Evolutionary conservation across 2,329 filamentous ascomycete species (phyloP).

Genomic region (Ophiostoma populinum): DNA sequence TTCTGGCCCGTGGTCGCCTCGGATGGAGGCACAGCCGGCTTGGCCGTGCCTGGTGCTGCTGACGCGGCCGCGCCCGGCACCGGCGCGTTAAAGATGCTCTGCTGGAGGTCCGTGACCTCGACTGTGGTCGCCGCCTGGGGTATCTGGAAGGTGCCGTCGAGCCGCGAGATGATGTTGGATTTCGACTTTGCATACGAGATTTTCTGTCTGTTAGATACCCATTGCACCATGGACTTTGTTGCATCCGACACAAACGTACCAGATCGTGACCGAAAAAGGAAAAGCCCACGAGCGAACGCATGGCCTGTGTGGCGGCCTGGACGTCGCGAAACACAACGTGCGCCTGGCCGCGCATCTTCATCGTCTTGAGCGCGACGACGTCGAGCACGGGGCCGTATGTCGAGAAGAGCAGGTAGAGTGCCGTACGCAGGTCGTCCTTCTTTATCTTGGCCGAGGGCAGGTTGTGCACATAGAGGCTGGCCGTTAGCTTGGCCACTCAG

Average conservation of each 20-base stretch:
- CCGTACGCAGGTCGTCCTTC: constrained; percentile 72
- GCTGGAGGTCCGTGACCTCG: constrained; percentile 56
- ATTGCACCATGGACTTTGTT: too few species aligned
- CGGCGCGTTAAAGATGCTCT: constrained; percentile 62
- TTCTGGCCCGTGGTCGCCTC: constrained; percentile 39
- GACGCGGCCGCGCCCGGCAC: constrained; percentile 24
- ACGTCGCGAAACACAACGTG: constrained; percentile 83
- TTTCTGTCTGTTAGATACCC: constrained; percentile 36
- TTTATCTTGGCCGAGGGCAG: constrained; percentile 73
- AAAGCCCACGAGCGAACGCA: constrained; percentile 75
- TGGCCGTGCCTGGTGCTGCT: constrained; percentile 11
- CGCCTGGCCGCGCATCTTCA: constrained; percentile 89
- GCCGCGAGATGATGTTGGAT: constrained; percentile 73
- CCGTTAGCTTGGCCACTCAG: neutral
- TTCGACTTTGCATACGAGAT: constrained; percentile 83
- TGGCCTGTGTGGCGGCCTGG: constrained; percentile 81
- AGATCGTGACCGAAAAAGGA: constrained; percentile 73
- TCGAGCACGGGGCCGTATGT: constrained; percentile 89
- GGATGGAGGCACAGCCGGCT: neutral
- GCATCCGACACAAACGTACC: constrained; percentile 33
- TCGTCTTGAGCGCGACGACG: constrained; percentile 73
- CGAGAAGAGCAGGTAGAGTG: constrained; percentile 83
- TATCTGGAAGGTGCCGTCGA: constrained; percentile 77
- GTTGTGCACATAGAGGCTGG: constrained; percentile 78
- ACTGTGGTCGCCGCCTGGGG: constrained; percentile 41